Conservation (phyloP, 257 asterid species). For the Paulownia fortunei region DNA sequence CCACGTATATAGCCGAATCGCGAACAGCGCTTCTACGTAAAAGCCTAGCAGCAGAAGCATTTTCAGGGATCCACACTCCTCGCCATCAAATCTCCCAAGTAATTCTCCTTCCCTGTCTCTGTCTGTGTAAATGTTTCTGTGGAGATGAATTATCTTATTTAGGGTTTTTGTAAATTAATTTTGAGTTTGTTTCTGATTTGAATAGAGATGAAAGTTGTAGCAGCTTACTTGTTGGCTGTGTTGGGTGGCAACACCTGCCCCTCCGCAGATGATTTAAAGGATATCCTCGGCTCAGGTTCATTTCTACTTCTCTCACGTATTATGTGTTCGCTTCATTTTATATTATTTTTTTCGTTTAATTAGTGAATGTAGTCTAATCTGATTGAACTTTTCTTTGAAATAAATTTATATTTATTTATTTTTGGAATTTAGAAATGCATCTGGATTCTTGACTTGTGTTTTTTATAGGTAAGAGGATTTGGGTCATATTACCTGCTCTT, state of each 20-base stretch:
- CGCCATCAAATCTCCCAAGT: conserved; percentile 19
- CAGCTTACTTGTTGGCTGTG: conserved; percentile 61
- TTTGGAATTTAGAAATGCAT: not conserved
- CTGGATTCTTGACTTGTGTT: not conserved
- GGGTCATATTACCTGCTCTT: not conserved
- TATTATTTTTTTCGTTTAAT: not conserved
- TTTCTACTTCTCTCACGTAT: not conserved
- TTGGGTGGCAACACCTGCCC: conserved; percentile 61
- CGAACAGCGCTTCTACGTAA: not conserved
- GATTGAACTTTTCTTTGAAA: not conserved
- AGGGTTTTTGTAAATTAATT: not conserved
- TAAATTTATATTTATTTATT: not conserved
- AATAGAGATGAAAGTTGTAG: conserved; percentile 54
- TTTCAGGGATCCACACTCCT: not conserved
- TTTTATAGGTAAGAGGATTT: not conserved
- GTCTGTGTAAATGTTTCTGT: not conserved
- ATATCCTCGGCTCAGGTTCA: conserved; percentile 50
- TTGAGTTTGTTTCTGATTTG: conserved; percentile 7
- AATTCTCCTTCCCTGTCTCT: not conserved
- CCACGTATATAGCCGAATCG: not conserved
- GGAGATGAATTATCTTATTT: not conserved
- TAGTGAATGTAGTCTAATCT: not conserved
- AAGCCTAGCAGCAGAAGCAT: conserved; percentile 29
- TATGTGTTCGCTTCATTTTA: too few species aligned
- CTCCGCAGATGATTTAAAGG: conserved; percentile 47